Evolutionary conservation across 148 eudicot genomes (phyloP).

Genomic region (Suaeda aralocaspica): DNA sequence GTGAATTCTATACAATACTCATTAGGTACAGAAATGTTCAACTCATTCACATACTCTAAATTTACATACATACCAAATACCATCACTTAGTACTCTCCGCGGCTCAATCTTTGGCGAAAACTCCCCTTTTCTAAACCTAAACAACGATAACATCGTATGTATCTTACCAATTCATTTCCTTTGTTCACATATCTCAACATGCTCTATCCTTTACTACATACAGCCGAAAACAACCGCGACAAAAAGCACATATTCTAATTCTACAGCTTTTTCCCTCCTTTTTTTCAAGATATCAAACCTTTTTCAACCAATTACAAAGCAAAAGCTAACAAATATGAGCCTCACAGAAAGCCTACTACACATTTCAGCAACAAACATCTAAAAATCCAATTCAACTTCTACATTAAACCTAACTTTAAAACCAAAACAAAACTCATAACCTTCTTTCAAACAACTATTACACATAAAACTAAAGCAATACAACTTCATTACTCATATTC

Average conservation of each 20-base stretch:
- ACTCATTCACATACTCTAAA: not conserved
- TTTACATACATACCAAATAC: not conserved
- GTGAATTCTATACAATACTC: not conserved
- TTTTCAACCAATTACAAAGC: not conserved
- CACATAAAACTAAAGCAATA: not conserved
- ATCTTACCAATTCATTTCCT: not conserved
- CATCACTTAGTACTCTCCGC: too few species aligned
- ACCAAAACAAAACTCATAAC: not conserved
- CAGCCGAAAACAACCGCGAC: too few species aligned
- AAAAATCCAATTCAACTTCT: not conserved
- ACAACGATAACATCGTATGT: not conserved
- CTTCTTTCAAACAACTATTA: not conserved
- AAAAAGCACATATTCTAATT: too few species aligned
- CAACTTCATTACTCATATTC: not conserved
- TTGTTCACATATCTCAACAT: not conserved
- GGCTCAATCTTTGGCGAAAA: not conserved
- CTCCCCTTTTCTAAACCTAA: not conserved
- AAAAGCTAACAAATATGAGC: not conserved
- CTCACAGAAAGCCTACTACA: not conserved
- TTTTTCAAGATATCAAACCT: not conserved
- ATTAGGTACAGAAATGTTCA: not conserved
- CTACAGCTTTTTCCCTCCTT: not conserved
- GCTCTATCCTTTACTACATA: not conserved
- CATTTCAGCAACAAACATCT: not conserved
- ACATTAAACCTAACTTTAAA: not conserved